Base-by-base conservation (phyloP, 192 early-diverging fungal genomes). In the Backusella liffmaniae region DNA sequence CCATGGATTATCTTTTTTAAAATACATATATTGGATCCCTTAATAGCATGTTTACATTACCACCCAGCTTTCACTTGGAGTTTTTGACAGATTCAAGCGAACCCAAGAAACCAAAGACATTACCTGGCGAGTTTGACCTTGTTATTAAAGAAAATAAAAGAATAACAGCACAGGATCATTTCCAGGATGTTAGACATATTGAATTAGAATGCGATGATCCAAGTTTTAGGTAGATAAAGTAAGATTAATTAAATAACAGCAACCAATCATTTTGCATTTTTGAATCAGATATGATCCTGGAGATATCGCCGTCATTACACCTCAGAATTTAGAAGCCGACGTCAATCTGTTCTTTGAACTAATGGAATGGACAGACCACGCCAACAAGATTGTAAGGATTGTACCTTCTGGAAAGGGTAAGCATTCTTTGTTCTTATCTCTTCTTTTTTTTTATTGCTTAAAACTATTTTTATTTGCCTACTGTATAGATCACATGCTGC, bases 171-270 rank as follows among this genome's bases (percentile, higher is more conserved):
- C 21, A 51, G 1, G 89, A 91, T 42, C 96, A 98, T 78, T 96
- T 95, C 80, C 96, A 98, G 83, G 96, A 98, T 81, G 94, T 99
- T n/a, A 87, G 95, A 21, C 94, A 93, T 75, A 74, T 98, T 7
- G 88, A 84, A 42, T 87, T 97, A n/a, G 68, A 74, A 30, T 76
- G 88, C 8, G 79, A 78, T 16, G 77, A 78, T 15, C 53, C 70
- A 21, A 66, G 70, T 36, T 53, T 77, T 41, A 77, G 51, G 62
- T 56, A 73, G 59, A 30, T 36, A 34, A 59, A 12, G 5, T 44
- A 30, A 32, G 3, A 74, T 3, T 26, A 26, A 37, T 13, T 62
- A 23, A 23, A 71, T 32, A 44, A 30, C 21, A 49, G 36, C 18
- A 26, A 44, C 18, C n/a, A 30, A 29, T 56, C 42, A 44, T 65